Percentiles rank a stretch among this genome's conserved stretches.
Conservation (phyloP, 2,329 filamentous ascomycete species). For the Scytalidium sp. region DNA sequence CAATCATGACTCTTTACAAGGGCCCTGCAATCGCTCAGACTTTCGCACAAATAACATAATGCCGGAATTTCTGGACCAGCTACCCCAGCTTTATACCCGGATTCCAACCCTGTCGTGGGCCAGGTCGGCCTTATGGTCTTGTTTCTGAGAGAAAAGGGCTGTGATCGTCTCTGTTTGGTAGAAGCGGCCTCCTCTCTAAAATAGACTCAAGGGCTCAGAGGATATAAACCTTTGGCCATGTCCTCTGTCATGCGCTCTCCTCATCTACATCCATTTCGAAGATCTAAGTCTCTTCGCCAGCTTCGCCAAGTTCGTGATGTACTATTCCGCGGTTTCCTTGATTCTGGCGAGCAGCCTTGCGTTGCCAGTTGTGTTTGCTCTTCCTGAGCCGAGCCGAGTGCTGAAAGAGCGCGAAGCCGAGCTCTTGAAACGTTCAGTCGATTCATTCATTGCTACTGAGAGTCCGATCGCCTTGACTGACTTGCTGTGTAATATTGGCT, state of each 20-base stretch:
- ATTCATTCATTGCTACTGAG: conserved; percentile 51
- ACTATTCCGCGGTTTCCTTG: conserved; percentile 45
- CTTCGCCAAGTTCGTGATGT: conserved; percentile 40
- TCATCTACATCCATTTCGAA: conserved; percentile 16
- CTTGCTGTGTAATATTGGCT: conserved; percentile 58
- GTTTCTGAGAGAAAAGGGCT: neutral
- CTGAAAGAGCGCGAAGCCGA: conserved; percentile 28
- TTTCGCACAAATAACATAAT: neutral
- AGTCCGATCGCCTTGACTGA: conserved; percentile 47
- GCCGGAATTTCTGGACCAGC: neutral
- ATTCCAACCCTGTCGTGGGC: conserved; percentile 5
- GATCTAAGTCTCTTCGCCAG: conserved; percentile 16
- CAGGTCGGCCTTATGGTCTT: conserved; percentile 10
- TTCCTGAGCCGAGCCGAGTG: conserved; percentile 33
- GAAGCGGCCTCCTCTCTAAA: neutral
- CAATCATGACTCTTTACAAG: neutral
- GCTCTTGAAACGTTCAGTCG: conserved; percentile 45
- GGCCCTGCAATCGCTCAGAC: neutral
- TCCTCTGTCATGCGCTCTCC: neutral
- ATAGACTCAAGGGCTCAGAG: neutral
- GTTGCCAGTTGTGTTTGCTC: conserved; percentile 48
- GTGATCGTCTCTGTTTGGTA: neutral
- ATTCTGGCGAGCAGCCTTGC: conserved; percentile 49
- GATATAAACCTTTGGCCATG: conserved; percentile 2
- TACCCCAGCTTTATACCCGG: neutral